A percentile compares a stretch with the other conserved stretches of the same genome.
These are phyloP conservation scores for Maudiozyma turicensis DNA, from an alignment of 805 yeast genomes.

Conservation along the genomic window DNA sequence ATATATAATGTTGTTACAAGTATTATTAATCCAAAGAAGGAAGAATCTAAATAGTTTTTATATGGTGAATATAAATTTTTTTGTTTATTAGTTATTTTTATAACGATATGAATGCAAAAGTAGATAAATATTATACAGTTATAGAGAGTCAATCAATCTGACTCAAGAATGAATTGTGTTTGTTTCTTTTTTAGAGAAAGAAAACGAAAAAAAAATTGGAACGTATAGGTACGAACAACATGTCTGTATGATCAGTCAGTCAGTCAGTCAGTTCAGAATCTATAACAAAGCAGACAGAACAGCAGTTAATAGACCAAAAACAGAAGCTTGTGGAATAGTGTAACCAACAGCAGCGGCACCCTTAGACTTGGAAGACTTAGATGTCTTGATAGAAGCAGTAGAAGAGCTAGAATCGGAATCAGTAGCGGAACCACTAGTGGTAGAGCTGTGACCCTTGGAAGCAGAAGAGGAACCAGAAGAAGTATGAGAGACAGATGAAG, in stretches of 20 bases:
- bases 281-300: slow-evolving; percentile 38
- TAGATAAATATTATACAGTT: not conserved
- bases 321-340: slow-evolving; percentile 1
- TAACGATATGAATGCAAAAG: not conserved
- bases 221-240: not conserved
- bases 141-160: not conserved
- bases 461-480: slow-evolving; percentile 23
- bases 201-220: not conserved
- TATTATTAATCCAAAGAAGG: not conserved
- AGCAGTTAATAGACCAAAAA: slow-evolving; percentile 21
- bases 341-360: slow-evolving; percentile 5
- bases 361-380: slow-evolving; percentile 4
- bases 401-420: slow-evolving; percentile 2
- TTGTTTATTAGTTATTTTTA: not conserved
- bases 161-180: no score
- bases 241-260: no score
- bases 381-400: slow-evolving; percentile 5
- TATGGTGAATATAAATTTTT: not conserved
- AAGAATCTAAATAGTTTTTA: not conserved
- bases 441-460: slow-evolving; percentile 31
- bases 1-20: slow-evolving; percentile 12
- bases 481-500: slow-evolving; percentile 31
- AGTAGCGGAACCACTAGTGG: slow-evolving; percentile 14
- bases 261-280: not conserved
- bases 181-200: no score